phyloP scores from a whole-genome alignment of 768 basidiomycete genomes.

The Naganishia onofrii region DNA sequence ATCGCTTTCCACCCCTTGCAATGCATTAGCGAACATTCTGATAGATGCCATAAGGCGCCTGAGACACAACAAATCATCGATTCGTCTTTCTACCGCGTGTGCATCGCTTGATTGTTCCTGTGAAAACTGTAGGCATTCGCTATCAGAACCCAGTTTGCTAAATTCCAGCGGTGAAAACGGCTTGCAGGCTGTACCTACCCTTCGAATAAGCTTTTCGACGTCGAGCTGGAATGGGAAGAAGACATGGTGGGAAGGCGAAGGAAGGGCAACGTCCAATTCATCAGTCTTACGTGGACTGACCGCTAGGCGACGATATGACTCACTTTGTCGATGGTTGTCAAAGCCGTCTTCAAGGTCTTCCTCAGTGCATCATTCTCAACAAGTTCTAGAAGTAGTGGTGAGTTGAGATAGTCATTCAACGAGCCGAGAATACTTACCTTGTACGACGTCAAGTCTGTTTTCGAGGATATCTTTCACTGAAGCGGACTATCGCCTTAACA shows the following conservation, averaged over 20 bases:
- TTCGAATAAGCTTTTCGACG: conserved; percentile 74
- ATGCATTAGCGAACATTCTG: conserved; percentile 63
- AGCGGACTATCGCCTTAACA: too few relatives aligned
- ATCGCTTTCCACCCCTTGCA: conserved; percentile 61
- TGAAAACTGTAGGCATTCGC: conserved; percentile 9
- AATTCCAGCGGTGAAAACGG: too few relatives aligned
- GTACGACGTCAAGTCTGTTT: conserved; percentile 79
- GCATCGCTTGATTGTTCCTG: conserved; percentile 4
- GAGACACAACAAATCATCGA: conserved; percentile 65
- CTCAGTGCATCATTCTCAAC: conserved; percentile 23
- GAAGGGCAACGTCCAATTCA: too few relatives aligned
- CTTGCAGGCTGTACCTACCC: conserved; percentile 27
- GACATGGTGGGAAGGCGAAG: neutral
- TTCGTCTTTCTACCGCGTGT: conserved; percentile 32
- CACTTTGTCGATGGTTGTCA: conserved; percentile 33
- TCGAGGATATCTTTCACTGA: conserved; percentile 58
- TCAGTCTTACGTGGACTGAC: too few relatives aligned
- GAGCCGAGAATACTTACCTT: too few relatives aligned
- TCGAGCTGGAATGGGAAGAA: conserved; percentile 68
- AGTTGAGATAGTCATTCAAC: too few relatives aligned
- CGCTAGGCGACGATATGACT: neutral
- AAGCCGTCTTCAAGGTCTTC: conserved; percentile 13
- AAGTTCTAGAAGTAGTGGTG: too few relatives aligned
- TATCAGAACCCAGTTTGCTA: neutral
- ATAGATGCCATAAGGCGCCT: conserved; percentile 69